Base-by-base conservation (phyloP, 805 yeast genomes). In the Zygosaccharomyces rouxii region DNA sequence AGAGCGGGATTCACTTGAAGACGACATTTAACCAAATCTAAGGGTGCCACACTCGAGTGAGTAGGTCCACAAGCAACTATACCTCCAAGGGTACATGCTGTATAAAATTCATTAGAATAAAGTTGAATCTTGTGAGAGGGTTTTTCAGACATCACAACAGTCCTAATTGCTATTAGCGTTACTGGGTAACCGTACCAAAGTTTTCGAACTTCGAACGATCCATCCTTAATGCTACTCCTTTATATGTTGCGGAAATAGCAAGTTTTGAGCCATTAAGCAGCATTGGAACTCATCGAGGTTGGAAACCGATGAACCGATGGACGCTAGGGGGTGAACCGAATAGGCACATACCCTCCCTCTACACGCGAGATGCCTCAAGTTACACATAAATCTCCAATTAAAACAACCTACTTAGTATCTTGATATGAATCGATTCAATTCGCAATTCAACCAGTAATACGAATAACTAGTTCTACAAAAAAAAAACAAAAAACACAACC, bases 11-110 rank as follows among this genome's bases (percentile, higher is more conserved):
- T 77, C 25, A 92, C 97, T 71, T 92, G 98, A 58, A 92, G 75
- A 66, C 98, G 83, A 72, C 95, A 86, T 71, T 92, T 92, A 64
- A 94, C 95, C 48, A 94, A 72, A 71, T 92, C 99, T 50, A 92
- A 75, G 3, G 98, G 98, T 5, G 97, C 87, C 22, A 94, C 95
- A 3, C 86, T 79, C 1, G 96, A 81, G 69, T 92, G 99, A 11
- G 98, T 92, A 29, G 98, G 97, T 13, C 97, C 97, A 75, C 98
- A 92, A 1, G 98, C 97, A 50, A 85, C 55, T 5, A 79, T 68
- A 46, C 86, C 86, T 35, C 86, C 86, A 9, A 79, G 45, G 1
- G 83, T 75, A 58, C 84, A 80, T 10, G 84, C 55, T 1, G 67
- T 56, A 47, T 63, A 66, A 40, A 59, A 66, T 39, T 60, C 61